A percentile compares a stretch with the other conserved stretches of the same genome.
Evolutionary conservation across 179 eudicot species (phyloP).

Genomic region (Camellia oleifera): DNA sequence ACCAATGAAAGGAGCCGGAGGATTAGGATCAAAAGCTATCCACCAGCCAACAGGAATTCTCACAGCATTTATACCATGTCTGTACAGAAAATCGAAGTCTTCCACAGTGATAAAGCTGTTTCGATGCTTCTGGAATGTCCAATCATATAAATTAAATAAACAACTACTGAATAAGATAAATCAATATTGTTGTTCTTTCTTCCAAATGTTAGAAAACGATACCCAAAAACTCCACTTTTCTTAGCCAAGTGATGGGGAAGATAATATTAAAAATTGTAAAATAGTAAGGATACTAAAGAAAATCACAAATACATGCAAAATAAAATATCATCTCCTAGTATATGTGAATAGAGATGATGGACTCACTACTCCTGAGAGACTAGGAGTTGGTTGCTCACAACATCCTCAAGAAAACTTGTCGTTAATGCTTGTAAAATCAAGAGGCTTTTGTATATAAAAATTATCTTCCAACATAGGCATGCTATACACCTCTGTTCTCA

Average conservation of each 20-base stretch:
- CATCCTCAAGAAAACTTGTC: background rate
- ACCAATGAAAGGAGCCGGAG: constrained; percentile 73
- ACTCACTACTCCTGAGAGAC: background rate
- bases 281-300: background rate
- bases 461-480: background rate
- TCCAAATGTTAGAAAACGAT: background rate
- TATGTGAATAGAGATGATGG: background rate
- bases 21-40: constrained; percentile 78
- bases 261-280: background rate
- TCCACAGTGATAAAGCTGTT: constrained; percentile 59
- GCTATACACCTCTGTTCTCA: background rate
- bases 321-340: background rate
- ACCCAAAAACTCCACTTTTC: background rate
- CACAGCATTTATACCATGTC: constrained; percentile 74
- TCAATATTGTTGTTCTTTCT: background rate
- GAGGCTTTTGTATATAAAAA: background rate
- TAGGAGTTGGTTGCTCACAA: background rate
- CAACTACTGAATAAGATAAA: background rate
- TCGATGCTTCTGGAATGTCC: constrained; percentile 60
- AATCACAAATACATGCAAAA: background rate
- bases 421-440: background rate
- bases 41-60: constrained; percentile 95
- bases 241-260: background rate
- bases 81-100: constrained; percentile 59
- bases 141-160: constrained; percentile 11